Evolutionary conservation across 2,329 filamentous ascomycete genomes (phyloP).

Genomic region (Scortechinia acanthostroma): DNA sequence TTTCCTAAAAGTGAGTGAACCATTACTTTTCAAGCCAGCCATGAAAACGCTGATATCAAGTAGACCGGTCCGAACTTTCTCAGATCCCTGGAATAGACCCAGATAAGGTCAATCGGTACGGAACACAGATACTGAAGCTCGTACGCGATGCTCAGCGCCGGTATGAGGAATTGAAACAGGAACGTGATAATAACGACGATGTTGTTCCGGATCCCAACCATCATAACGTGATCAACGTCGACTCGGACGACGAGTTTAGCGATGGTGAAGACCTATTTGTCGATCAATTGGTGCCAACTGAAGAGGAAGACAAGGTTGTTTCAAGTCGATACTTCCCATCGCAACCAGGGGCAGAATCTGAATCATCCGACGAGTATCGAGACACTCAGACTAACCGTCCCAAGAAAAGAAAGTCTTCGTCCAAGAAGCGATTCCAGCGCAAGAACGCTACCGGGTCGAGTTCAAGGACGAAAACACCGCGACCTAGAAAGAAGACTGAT

Average conservation of each 20-base stretch:
- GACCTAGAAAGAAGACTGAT: no score
- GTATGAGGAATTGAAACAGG: conserved; percentile 42
- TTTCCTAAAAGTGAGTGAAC: conserved; percentile 39
- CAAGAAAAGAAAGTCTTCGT: background rate
- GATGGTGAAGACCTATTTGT: conserved; percentile 13
- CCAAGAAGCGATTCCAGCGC: background rate
- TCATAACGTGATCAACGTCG: conserved; percentile 31
- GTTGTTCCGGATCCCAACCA: conserved; percentile 32
- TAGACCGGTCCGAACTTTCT: conserved; percentile 51
- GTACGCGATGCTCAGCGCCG: conserved; percentile 36
- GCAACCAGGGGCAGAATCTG: conserved; percentile 8
- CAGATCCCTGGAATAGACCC: conserved; percentile 54
- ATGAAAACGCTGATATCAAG: conserved; percentile 13
- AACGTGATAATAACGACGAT: conserved; percentile 18
- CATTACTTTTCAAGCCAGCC: background rate
- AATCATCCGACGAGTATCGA: background rate
- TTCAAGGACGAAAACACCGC: background rate
- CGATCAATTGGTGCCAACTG: conserved; percentile 9
- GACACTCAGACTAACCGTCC: background rate
- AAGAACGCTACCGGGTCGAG: background rate
- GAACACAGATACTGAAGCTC: conserved; percentile 50
- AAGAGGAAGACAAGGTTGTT: conserved; percentile 7
- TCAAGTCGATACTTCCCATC: conserved; percentile 22
- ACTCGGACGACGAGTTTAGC: conserved; percentile 25
- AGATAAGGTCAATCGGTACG: conserved; percentile 55